These are phyloP conservation scores for Fusarium penzigii DNA, from an alignment of 2,329 filamentous ascomycete species.

Conservation along the genomic window DNA sequence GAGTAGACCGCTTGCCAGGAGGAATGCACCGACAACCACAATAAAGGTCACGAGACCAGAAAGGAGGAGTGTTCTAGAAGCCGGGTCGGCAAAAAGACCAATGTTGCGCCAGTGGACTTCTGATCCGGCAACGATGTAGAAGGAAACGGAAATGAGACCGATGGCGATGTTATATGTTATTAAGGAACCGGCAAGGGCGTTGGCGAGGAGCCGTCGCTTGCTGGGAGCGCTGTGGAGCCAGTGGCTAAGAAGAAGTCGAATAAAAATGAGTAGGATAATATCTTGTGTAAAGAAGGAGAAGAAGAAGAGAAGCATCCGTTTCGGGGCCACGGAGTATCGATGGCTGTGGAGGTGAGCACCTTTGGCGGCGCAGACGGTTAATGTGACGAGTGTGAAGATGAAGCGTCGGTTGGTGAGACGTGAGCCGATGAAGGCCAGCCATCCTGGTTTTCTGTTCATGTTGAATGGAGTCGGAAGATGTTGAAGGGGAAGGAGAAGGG, in stretches of 20 bases:
- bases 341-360: constrained; percentile 36
- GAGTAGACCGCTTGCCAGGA: constrained; percentile 25
- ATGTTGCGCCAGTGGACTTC: constrained; percentile 40
- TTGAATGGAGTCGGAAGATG: too few relatives aligned
- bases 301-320: constrained; percentile 33
- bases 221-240: constrained; percentile 21
- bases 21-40: constrained; percentile 18
- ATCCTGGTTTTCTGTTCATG: constrained; percentile 9
- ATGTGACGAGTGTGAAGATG: constrained; percentile 33
- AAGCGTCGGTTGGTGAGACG: constrained; percentile 33
- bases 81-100: constrained; percentile 33
- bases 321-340: constrained; percentile 30
- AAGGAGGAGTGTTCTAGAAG: constrained; percentile 34
- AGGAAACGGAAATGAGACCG: constrained; percentile 31
- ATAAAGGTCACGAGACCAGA: constrained; percentile 33
- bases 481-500: too few relatives aligned
- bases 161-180: constrained; percentile 25
- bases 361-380: constrained; percentile 35
- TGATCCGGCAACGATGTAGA: constrained; percentile 35
- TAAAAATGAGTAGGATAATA: constrained; percentile 31
- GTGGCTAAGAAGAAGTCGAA: constrained; percentile 34
- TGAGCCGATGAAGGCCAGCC: constrained; percentile 16
- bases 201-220: constrained; percentile 13
- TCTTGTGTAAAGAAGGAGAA: constrained; percentile 40
- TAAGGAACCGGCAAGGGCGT: constrained; percentile 15